phyloP scores from a whole-genome alignment of 129 eudicot species.

The Helianthus annuus region DNA sequence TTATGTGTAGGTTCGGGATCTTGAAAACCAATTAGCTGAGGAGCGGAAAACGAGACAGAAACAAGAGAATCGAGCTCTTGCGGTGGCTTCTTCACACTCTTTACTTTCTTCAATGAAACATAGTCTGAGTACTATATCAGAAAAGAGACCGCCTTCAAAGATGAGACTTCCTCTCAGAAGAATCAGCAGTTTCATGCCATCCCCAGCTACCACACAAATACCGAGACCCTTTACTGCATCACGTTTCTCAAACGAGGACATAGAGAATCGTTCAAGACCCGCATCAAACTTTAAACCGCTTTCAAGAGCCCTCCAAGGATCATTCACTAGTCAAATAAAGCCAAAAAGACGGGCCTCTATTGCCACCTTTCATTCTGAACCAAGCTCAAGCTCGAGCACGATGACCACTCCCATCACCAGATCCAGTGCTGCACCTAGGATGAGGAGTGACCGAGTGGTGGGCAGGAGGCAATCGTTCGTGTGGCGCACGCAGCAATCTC shows the following conservation, averaged over 20 bases:
- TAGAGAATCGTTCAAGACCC: constrained; percentile 52
- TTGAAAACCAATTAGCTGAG: constrained; percentile 81
- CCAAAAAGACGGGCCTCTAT: constrained; percentile 79
- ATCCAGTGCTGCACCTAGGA: constrained; percentile 25
- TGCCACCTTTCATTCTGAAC: constrained; percentile 54
- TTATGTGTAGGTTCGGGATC: constrained; percentile 57
- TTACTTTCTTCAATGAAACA: constrained; percentile 51
- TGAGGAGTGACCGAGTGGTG: constrained; percentile 45
- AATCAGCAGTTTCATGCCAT: constrained; percentile 59
- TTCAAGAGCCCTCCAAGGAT: constrained; percentile 56
- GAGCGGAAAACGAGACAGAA: constrained; percentile 82
- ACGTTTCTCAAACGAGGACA: constrained; percentile 37
- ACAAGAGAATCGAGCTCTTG: constrained; percentile 76
- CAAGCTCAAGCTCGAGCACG: constrained; percentile 31
- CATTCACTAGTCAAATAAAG: constrained; percentile 43
- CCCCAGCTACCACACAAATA: constrained; percentile 47
- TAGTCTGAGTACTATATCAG: constrained; percentile 47
- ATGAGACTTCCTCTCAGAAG: constrained; percentile 69
- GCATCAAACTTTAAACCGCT: constrained; percentile 31
- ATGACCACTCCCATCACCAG: constrained; percentile 43
- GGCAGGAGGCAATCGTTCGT: constrained; percentile 62
- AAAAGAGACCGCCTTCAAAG: constrained; percentile 72
- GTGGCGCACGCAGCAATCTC: constrained; percentile 54
- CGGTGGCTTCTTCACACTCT: constrained; percentile 57
- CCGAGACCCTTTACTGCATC: constrained; percentile 33